These are phyloP conservation scores for Dactylellina parvicollis DNA, from an alignment of 2,329 filamentous ascomycete genomes.

Conservation along the genomic window DNA sequence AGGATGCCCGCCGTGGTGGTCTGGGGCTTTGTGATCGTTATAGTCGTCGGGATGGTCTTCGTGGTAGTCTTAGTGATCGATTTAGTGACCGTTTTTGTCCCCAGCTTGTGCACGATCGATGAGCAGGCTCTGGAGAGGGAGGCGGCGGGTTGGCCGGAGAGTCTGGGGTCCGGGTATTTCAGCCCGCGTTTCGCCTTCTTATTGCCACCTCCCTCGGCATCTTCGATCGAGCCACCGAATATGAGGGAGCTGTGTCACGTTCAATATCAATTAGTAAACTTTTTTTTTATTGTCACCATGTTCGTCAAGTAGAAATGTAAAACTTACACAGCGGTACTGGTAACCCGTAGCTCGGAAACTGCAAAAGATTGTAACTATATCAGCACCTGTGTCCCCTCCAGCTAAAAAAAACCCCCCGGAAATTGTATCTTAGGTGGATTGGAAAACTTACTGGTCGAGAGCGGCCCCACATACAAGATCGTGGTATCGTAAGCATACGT, in stretches of 20 bases:
- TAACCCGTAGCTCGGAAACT: too few relatives aligned
- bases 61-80: conserved; percentile 10
- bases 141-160: conserved; percentile 1
- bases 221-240: conserved; percentile 28
- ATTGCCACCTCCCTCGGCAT: conserved; percentile 8
- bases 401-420: too few relatives aligned
- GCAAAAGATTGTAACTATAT: too few relatives aligned
- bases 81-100: not conserved
- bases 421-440: too few relatives aligned
- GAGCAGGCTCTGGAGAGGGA: conserved; percentile 38
- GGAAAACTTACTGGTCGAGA: conserved; percentile 20
- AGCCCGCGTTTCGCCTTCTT: conserved; percentile 15
- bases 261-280: not conserved
- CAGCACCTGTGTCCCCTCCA: too few relatives aligned
- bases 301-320: too few relatives aligned
- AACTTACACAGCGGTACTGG: too few relatives aligned
- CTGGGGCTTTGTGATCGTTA: not conserved
- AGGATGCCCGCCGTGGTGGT: not conserved
- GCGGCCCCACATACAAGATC: conserved; percentile 30
- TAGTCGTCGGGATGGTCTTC: not conserved
- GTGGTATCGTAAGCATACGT: conserved; percentile 42
- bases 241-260: conserved; percentile 7
- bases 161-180: conserved; percentile 35
- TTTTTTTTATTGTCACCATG: not conserved
- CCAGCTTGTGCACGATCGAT: conserved; percentile 5